phyloP scores from a whole-genome alignment of 2,329 filamentous ascomycete species.

The Cucurbitaria berberidis region DNA sequence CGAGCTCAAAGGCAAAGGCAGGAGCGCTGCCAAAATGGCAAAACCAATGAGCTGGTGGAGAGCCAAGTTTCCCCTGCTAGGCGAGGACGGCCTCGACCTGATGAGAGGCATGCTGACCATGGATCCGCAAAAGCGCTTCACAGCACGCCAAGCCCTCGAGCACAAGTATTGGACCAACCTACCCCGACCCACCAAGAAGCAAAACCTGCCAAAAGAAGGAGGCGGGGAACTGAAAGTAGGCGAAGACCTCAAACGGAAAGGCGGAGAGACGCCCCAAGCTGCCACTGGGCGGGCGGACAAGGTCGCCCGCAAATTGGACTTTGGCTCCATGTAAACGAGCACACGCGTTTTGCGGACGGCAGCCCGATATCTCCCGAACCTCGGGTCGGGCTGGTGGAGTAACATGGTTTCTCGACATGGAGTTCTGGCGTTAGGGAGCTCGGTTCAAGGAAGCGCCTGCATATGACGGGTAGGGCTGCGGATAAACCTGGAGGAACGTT shows the following conservation, averaged over 20 bases:
- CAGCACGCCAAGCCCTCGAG: slow-evolving; percentile 75
- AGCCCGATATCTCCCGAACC: slow-evolving; percentile 1
- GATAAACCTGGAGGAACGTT: no score
- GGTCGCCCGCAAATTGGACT: slow-evolving; percentile 75
- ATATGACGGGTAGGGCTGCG: slow-evolving; percentile 5
- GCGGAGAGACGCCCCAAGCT: slow-evolving; percentile 68
- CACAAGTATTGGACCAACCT: slow-evolving; percentile 87
- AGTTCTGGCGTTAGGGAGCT: slow-evolving; percentile 7
- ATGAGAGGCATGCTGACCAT: slow-evolving; percentile 83
- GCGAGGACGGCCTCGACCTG: slow-evolving; percentile 82
- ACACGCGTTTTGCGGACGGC: background rate
- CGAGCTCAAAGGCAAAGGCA: slow-evolving; percentile 41
- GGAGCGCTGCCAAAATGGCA: slow-evolving; percentile 56
- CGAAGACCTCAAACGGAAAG: slow-evolving; percentile 79
- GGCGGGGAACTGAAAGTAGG: slow-evolving; percentile 74
- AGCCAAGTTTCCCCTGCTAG: slow-evolving; percentile 78
- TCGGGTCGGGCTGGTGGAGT: background rate
- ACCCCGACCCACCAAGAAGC: slow-evolving; percentile 80
- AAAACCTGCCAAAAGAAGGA: slow-evolving; percentile 80
- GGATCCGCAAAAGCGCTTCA: slow-evolving; percentile 85
- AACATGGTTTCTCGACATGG: slow-evolving; percentile 1
- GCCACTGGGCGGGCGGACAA: slow-evolving; percentile 68
- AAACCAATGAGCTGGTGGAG: slow-evolving; percentile 77
- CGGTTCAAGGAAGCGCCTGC: slow-evolving; percentile 1
- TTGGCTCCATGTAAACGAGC: slow-evolving; percentile 29